phyloP scores from a whole-genome alignment of 2,329 filamentous ascomycete genomes.

The Hymenoscyphus repandus region DNA sequence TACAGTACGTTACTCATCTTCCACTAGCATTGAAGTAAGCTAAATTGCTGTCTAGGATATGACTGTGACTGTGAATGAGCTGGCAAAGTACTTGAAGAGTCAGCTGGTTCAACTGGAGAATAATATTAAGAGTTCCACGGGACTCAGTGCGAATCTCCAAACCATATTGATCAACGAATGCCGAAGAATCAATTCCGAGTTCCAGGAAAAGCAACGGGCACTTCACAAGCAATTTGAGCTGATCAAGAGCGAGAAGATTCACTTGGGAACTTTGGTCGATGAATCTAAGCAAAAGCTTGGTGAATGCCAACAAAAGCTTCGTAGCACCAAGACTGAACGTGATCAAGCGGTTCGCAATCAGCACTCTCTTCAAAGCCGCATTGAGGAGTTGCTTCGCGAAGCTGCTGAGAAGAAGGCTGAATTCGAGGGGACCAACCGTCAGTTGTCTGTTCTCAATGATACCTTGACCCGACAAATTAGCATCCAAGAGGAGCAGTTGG shows the following conservation, averaged over 20 bases:
- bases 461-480: constrained; percentile 12
- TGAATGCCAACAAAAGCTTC: constrained; percentile 4
- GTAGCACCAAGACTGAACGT: constrained; percentile 7
- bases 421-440: constrained; percentile 1
- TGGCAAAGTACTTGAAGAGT: background rate
- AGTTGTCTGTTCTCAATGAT: background rate
- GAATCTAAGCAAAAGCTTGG: constrained; percentile 2
- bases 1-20: background rate
- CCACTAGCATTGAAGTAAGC: background rate
- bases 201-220: background rate
- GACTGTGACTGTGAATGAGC: background rate
- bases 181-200: constrained; percentile 5
- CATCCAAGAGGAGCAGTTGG: constrained; percentile 15
- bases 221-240: constrained; percentile 6
- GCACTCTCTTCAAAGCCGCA: constrained; percentile 1
- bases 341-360: constrained; percentile 3
- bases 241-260: constrained; percentile 4
- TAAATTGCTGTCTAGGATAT: background rate
- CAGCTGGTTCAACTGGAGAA: background rate
- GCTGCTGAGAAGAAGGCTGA: constrained; percentile 5
- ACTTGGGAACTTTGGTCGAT: background rate
- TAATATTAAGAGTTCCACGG: background rate
- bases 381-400: constrained; percentile 1
- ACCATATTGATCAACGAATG: constrained; percentile 1
- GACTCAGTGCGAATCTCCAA: constrained; percentile 4